Evolutionary conservation across 73 alveolate genomes (phyloP).

Genomic region (Paramecium pentaurelia): DNA sequence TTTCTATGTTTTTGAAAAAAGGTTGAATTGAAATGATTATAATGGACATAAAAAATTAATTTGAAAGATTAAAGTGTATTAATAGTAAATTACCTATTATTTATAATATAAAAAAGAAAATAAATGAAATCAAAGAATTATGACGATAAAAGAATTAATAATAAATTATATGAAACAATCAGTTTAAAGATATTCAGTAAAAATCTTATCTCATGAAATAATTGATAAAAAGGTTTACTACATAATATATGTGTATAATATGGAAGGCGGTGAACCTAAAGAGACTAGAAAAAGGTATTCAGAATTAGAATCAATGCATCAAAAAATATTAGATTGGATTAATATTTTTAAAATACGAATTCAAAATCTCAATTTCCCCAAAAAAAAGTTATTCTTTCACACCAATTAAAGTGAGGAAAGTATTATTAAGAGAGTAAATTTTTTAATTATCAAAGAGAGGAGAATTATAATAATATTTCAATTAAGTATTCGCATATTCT

Average conservation of each 20-base stretch:
- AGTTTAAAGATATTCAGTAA: background rate
- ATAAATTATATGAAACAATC: background rate
- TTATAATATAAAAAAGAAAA: background rate
- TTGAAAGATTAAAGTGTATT: background rate
- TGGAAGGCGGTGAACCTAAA: background rate
- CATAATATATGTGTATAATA: background rate
- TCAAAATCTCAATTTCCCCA: background rate
- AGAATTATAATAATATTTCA: background rate
- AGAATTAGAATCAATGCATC: background rate
- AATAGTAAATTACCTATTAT: background rate
- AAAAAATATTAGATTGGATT: constrained; percentile 24
- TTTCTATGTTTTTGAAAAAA: too few species aligned
- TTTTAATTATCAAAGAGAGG: background rate
- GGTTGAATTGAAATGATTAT: too few species aligned
- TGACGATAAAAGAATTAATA: background rate
- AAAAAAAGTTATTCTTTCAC: background rate
- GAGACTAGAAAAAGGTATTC: background rate
- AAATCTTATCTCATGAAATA: background rate
- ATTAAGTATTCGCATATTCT: background rate
- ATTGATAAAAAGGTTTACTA: constrained; percentile 13
- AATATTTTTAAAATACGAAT: background rate
- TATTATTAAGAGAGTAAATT: background rate
- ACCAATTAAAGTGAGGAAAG: background rate
- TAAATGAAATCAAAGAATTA: background rate
- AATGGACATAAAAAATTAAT: too few species aligned